Percentiles rank a stretch among this genome's conserved stretches.
Evolutionary conservation across 1,284 basidiomycete genomes (phyloP).

Genomic region (Pterula multifida): DNA sequence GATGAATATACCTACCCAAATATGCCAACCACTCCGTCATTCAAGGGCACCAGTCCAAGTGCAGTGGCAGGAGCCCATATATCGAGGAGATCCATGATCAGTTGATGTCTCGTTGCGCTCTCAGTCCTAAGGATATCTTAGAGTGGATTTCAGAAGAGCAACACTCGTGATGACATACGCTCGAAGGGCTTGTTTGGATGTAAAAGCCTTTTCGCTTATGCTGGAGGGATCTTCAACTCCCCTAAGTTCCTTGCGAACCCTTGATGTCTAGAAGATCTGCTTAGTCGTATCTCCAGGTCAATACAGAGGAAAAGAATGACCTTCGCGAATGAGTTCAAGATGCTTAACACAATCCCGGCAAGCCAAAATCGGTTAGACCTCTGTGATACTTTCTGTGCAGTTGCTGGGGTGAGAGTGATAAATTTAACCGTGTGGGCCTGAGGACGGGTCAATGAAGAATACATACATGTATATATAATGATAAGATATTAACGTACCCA

Average conservation of each 20-base stretch:
- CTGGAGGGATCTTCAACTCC: not conserved
- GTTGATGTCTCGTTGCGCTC: constrained; percentile 57
- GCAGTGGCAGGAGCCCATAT: constrained; percentile 84
- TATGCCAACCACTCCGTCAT: constrained; percentile 78
- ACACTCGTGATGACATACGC: not conserved
- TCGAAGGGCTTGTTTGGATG: not conserved
- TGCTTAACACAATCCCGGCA: constrained; percentile 72
- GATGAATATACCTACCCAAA: constrained; percentile 48
- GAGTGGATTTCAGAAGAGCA: constrained; percentile 8
- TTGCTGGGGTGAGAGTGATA: constrained; percentile 52
- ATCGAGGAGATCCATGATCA: constrained; percentile 74
- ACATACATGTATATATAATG: constrained; percentile 1
- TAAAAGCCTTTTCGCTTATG: not conserved
- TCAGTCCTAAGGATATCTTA: constrained; percentile 38
- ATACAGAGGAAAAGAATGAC: constrained; percentile 21
- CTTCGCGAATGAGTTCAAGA: constrained; percentile 59
- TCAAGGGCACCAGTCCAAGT: constrained; percentile 68
- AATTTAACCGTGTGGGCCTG: constrained; percentile 65
- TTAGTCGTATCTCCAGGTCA: not conserved
- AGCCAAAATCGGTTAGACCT: constrained; percentile 87
- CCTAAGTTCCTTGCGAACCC: not conserved
- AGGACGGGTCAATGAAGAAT: constrained; percentile 5
- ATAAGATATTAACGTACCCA: constrained; percentile 51
- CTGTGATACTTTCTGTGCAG: constrained; percentile 54
- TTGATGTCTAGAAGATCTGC: not conserved